A percentile compares a stretch with the other conserved stretches of the same genome.
Conservation (phyloP, 495 filamentous ascomycete genomes). For the Wilcoxina mikolae region DNA sequence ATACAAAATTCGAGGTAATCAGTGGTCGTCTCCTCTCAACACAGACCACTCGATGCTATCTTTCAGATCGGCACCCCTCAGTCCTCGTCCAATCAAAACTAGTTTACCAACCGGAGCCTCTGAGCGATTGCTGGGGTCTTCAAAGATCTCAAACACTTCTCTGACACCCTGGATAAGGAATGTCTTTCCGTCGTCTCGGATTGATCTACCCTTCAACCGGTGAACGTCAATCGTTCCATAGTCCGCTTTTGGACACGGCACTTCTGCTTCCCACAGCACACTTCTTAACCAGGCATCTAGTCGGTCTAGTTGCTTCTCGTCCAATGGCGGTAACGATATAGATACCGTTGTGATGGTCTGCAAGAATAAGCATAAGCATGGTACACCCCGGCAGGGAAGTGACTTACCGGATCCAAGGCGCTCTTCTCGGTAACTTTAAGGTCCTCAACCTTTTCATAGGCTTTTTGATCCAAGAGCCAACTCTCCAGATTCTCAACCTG, state of each 20-base stretch:
- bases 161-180: constrained; percentile 83
- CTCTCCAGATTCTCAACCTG: constrained; percentile 66
- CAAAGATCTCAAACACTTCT: constrained; percentile 82
- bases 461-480: constrained; percentile 75
- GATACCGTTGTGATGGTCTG: constrained; percentile 81
- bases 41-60: constrained; percentile 26
- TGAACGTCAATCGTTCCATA: constrained; percentile 53
- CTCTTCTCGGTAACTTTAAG: constrained; percentile 58
- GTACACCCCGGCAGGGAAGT: background rate
- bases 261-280: constrained; percentile 62
- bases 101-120: constrained; percentile 16
- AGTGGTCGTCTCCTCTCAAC: too few relatives aligned
- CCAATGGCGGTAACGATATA: constrained; percentile 45
- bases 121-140: constrained; percentile 27
- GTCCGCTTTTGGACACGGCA: constrained; percentile 34
- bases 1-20: too few relatives aligned
- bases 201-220: constrained; percentile 65
- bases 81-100: constrained; percentile 24
- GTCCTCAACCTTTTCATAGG: constrained; percentile 65
- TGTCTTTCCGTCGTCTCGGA: constrained; percentile 43
- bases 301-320: constrained; percentile 36
- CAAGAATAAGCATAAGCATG: background rate
- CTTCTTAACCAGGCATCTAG: constrained; percentile 75
- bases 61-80: constrained; percentile 16
- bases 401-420: constrained; percentile 64